Evolutionary conservation across 177 flowering plant species (phyloP), one percentile per base, ranked within the genome.

Genomic region (Vitis hybrid): DNA sequence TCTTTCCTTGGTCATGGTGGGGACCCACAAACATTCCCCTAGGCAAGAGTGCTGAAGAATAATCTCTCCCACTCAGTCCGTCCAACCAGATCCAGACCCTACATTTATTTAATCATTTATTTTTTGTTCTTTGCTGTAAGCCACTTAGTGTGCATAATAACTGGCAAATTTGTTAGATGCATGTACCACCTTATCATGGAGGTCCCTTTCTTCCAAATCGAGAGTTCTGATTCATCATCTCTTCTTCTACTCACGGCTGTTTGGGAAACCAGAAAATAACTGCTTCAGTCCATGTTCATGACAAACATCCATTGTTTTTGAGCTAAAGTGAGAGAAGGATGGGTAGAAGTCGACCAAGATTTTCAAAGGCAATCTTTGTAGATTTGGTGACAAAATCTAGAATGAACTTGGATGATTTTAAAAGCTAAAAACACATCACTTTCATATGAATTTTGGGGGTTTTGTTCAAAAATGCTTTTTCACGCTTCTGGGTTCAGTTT

Each of bases 1-100:
- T 27, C 65, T 75, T 56, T 52, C 65, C 67, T 74, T 70, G 75
- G 75, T 68, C 78, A 46, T 64, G 3, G 18, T 12, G 3, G 64
- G 87, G 85, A 10, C 84, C 90, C 86, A 82, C 85, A 83, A 83
- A 83, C 88, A 86, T 86, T 84, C 90, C 72, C 81, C 77, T 82
- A 2, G 86, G 79, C 77, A 71, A 74, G 75, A 74, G 87, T 81
- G 85, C 81, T 35, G 0, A 59, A 66, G 78, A 77, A 82, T 81
- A 80, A 85, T 79, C 61, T 75, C 27, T 58, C 72, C 72, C 76
- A 62, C 75, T 65, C 72, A 68, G 52, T 67, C 19, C 46, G 70
- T 69, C 78, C 75, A 68, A 72, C 62, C 51, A 66, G 68, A 81
- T 76, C 71, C 62, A 60, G 17, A 64, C 19, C 46, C 19, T 52